Conservation (phyloP, 2,329 filamentous ascomycete genomes). For the Daldinia sp. region DNA sequence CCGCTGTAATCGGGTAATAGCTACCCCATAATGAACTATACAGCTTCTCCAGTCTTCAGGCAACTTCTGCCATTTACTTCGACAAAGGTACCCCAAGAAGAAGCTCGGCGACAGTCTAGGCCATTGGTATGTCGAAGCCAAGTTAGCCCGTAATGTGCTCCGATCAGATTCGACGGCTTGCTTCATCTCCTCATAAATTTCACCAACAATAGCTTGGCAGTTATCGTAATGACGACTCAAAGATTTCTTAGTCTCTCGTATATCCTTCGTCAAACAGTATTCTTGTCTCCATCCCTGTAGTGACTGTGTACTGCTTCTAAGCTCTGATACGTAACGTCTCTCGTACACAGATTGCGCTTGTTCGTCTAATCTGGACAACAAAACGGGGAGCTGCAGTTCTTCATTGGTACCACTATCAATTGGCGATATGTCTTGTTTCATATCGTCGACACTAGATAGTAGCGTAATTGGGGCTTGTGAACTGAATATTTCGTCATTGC, state of each 20-base stretch:
- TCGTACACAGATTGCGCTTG: constrained; percentile 21
- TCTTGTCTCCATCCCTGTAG: constrained; percentile 12
- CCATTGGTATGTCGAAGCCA: constrained; percentile 6
- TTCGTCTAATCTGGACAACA: constrained; percentile 12
- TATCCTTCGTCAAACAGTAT: neutral
- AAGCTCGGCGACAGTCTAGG: constrained; percentile 48
- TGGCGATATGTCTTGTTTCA: neutral
- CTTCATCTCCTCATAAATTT: neutral
- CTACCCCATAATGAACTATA: constrained; percentile 52
- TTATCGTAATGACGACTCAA: neutral
- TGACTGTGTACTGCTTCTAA: constrained; percentile 10
- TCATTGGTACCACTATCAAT: neutral
- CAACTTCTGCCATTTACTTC: constrained; percentile 41
- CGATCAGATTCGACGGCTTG: neutral
- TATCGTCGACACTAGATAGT: neutral
- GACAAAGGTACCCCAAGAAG: constrained; percentile 48
- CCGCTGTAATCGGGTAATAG: constrained; percentile 53
- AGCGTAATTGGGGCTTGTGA: neutral
- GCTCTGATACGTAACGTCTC: constrained; percentile 7
- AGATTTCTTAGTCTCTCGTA: neutral
- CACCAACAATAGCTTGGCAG: constrained; percentile 6
- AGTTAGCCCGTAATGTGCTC: neutral
- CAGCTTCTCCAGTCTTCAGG: constrained; percentile 47
- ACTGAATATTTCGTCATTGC: constrained; percentile 9
- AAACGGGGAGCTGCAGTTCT: neutral